These are phyloP conservation scores for Salix koriyanagi DNA, from an alignment of 345 rosid species.

Conservation along the genomic window DNA sequence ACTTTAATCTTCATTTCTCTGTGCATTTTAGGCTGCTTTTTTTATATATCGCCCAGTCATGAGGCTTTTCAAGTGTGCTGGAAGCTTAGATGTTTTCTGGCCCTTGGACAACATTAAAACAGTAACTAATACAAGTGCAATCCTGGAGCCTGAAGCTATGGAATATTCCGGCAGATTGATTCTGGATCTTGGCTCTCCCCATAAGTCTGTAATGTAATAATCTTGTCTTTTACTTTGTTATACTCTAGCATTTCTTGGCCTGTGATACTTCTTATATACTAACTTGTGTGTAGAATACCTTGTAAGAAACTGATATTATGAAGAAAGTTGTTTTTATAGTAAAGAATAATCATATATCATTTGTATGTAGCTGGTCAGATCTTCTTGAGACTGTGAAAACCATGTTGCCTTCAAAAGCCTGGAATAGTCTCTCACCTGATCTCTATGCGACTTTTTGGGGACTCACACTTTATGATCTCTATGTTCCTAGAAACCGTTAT, in stretches of 20 bases:
- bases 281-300: background rate
- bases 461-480: conserved; percentile 90
- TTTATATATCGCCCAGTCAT: conserved; percentile 92
- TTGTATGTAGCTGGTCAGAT: conserved; percentile 81
- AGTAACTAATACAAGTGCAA: conserved; percentile 26
- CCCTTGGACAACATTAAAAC: conserved; percentile 65
- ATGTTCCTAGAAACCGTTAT: conserved; percentile 90
- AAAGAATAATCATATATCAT: background rate
- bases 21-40: conserved; percentile 72
- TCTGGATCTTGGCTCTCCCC: conserved; percentile 61
- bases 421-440: conserved; percentile 99
- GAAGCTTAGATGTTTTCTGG: conserved; percentile 71
- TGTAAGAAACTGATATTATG: background rate
- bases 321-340: background rate
- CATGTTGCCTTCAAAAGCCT: conserved; percentile 90
- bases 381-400: conserved; percentile 84
- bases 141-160: conserved; percentile 39
- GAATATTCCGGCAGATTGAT: conserved; percentile 42
- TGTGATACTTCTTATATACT: background rate
- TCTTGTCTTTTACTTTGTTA: background rate
- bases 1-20: conserved; percentile 9
- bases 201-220: conserved; percentile 55
- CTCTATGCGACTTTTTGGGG: conserved; percentile 98
- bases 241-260: conserved; percentile 11
- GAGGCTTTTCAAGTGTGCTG: conserved; percentile 86